These are phyloP conservation scores for Ramaria sp. DNA, from an alignment of 768 basidiomycete genomes.

Conservation along the genomic window DNA sequence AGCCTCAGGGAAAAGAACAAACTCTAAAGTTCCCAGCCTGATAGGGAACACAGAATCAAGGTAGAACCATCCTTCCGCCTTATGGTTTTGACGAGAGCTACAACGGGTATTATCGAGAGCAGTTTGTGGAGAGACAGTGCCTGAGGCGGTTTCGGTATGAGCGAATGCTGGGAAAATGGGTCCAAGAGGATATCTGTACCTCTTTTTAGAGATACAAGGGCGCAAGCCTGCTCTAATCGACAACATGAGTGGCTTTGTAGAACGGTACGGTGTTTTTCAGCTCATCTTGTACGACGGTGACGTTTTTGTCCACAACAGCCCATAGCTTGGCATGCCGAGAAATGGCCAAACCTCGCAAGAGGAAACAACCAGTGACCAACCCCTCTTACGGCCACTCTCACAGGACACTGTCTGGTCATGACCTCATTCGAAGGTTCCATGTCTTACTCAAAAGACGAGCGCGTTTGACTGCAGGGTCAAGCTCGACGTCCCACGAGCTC, in stretches of 20 bases:
- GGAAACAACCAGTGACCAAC: constrained; percentile 34
- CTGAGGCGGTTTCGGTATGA: neutral
- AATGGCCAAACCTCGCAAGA: constrained; percentile 34
- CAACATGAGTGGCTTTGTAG: neutral
- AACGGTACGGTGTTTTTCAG: neutral
- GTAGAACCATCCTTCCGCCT: constrained; percentile 46
- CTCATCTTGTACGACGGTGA: neutral
- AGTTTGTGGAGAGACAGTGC: neutral
- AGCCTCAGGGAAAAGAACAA: constrained; percentile 19
- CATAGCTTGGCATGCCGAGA: neutral
- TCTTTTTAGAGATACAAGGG: neutral
- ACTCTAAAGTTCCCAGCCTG: constrained; percentile 65
- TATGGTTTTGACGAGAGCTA: neutral
- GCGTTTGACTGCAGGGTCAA: constrained; percentile 19
- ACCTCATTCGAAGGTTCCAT: constrained; percentile 73
- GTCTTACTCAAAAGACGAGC: constrained; percentile 61
- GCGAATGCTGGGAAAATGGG: neutral
- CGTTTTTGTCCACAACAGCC: neutral
- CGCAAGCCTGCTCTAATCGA: neutral
- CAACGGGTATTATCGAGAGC: neutral
- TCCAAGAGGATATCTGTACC: neutral
- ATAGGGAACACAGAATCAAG: constrained; percentile 74
- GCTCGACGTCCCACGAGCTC: constrained; percentile 23
- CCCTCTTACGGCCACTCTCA: constrained; percentile 24
- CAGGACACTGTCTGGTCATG: constrained; percentile 51